Conservation (phyloP, 1,284 basidiomycete genomes). For the Ceratobasidium sp. region DNA sequence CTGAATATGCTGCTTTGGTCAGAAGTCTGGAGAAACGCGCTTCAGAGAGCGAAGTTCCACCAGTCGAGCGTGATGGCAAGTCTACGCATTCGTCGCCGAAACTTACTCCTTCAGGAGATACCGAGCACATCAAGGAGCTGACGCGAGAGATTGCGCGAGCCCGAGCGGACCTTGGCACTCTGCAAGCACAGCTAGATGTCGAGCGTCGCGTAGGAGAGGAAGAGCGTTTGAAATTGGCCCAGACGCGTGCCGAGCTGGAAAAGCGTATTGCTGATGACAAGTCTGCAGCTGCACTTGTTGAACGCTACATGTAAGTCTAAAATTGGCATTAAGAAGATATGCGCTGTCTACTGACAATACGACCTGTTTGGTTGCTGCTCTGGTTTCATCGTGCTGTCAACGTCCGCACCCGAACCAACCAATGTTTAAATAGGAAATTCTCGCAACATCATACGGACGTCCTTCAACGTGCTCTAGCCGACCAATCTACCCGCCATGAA, state of each 20-base stretch:
- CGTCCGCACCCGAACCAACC: slow-evolving; percentile 29
- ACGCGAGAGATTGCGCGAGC: slow-evolving; percentile 56
- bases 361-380: not conserved
- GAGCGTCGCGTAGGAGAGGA: slow-evolving; percentile 57
- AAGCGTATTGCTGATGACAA: slow-evolving; percentile 71
- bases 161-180: slow-evolving; percentile 56
- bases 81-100: slow-evolving; percentile 40
- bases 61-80: not conserved
- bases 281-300: slow-evolving; percentile 82
- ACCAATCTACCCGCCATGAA: slow-evolving; percentile 60
- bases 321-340: no score
- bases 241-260: slow-evolving; percentile 64
- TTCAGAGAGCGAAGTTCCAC: slow-evolving; percentile 11
- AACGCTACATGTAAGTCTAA: slow-evolving; percentile 85
- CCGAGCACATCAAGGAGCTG: slow-evolving; percentile 60
- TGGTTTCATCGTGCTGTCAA: not conserved
- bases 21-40: slow-evolving; percentile 62
- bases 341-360: not conserved
- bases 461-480: slow-evolving; percentile 40
- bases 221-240: slow-evolving; percentile 57
- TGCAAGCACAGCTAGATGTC: slow-evolving; percentile 56
- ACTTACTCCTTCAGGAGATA: slow-evolving; percentile 59
- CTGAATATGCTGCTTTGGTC: slow-evolving; percentile 74
- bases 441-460: slow-evolving; percentile 59
- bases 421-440: slow-evolving; percentile 73